Conservation (phyloP, 495 filamentous ascomycete species). For the Alectoria sarmentosa region DNA sequence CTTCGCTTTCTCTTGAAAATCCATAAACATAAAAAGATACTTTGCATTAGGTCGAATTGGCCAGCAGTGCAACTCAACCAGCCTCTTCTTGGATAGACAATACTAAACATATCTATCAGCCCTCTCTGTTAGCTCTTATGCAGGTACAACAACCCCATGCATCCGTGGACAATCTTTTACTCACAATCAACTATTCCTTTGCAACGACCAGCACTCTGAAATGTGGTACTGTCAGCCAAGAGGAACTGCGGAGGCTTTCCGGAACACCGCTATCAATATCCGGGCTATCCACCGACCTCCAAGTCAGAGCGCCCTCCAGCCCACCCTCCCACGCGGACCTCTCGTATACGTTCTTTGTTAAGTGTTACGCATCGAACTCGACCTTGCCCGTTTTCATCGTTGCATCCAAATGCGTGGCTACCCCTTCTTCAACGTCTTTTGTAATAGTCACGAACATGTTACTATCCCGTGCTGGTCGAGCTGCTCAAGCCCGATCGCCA, state of each 20-base stretch:
- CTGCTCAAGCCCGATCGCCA: background rate
- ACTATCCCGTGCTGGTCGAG: background rate
- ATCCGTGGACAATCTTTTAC: too few relatives aligned
- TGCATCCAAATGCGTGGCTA: background rate
- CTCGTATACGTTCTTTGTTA: background rate
- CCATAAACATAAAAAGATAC: too few relatives aligned
- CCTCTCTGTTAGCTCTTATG: too few relatives aligned
- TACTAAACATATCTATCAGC: too few relatives aligned
- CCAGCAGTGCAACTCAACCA: too few relatives aligned
- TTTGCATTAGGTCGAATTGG: too few relatives aligned
- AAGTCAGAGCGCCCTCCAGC: background rate
- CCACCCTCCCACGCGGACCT: background rate
- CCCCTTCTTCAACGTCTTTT: slow-evolving; percentile 17
- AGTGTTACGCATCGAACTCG: slow-evolving; percentile 16
- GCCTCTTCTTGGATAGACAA: too few relatives aligned
- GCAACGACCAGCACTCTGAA: background rate
- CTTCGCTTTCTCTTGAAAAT: too few relatives aligned
- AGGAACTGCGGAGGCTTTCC: background rate
- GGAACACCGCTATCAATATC: background rate
- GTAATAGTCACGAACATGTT: background rate
- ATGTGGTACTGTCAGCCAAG: slow-evolving; percentile 1
- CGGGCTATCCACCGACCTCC: background rate
- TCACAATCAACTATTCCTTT: too few relatives aligned
- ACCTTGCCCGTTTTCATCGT: slow-evolving; percentile 11
- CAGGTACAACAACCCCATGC: too few relatives aligned